Conservation (phyloP, 495 filamentous ascomycete genomes). For the Podospora conica region DNA sequence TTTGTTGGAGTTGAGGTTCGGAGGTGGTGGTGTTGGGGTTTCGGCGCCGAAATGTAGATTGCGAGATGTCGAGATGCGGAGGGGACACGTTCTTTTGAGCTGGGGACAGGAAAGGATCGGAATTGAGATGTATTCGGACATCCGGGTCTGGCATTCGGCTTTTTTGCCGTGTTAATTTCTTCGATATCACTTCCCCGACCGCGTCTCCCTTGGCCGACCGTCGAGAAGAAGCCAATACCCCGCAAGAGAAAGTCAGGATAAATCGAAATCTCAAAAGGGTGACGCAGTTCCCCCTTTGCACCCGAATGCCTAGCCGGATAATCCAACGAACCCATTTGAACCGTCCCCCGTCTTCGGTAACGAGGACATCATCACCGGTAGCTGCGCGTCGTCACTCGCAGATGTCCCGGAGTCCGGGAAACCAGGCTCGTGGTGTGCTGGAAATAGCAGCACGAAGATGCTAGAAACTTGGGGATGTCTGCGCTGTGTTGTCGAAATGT, state of each 20-base stretch:
- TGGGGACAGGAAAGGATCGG: not conserved
- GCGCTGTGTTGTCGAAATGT: too few species aligned
- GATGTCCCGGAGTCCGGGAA: not conserved
- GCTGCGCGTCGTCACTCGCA: not conserved
- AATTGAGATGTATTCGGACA: not conserved
- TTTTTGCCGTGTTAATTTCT: not conserved
- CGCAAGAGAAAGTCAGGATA: not conserved
- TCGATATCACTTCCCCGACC: not conserved
- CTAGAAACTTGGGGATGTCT: not conserved
- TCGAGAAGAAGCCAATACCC: too few species aligned
- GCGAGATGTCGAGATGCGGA: not conserved
- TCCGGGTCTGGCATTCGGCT: not conserved
- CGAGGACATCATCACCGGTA: not conserved
- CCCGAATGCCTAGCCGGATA: not conserved
- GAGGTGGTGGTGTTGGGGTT: not conserved
- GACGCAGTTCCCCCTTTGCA: not conserved
- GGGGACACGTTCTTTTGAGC: not conserved
- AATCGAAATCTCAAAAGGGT: not conserved
- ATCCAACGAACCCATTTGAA: not conserved
- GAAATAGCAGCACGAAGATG: not conserved
- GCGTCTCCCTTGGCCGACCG: too few species aligned
- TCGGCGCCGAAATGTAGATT: not conserved
- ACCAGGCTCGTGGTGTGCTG: not conserved
- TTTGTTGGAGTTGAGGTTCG: too few species aligned
- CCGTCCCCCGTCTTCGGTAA: not conserved